A percentile compares a stretch with the other conserved stretches of the same genome.
phyloP scores from a whole-genome alignment of 352 stramenopile species.

The Peronospora destructor region DNA sequence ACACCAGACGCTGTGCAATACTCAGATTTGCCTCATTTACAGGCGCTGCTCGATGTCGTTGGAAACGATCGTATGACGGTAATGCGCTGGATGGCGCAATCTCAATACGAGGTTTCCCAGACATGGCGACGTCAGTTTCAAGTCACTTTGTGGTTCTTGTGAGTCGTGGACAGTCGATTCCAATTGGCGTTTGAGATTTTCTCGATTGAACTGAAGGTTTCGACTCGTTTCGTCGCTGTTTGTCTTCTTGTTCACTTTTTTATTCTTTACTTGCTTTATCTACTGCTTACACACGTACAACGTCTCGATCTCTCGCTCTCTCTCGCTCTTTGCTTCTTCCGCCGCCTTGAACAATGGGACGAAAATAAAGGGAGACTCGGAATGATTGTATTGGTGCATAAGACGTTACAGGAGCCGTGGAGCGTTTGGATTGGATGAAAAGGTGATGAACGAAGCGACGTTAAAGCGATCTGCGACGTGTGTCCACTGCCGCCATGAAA shows the following conservation, averaged over 20 bases:
- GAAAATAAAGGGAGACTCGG: conserved; percentile 9
- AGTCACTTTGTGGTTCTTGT: too few relatives aligned
- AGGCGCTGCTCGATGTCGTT: conserved; percentile 43
- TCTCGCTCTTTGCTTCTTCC: conserved; percentile 4
- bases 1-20: conserved; percentile 74
- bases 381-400: conserved; percentile 2
- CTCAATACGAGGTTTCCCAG: conserved; percentile 46
- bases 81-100: conserved; percentile 59
- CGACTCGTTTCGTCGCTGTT: too few relatives aligned
- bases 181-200: conserved; percentile 13
- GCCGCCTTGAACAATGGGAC: conserved; percentile 10
- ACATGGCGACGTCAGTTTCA: conserved; percentile 22
- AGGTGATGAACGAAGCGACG: not conserved
- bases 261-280: too few relatives aligned
- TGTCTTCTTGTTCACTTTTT: too few relatives aligned
- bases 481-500: not conserved
- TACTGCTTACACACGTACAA: too few relatives aligned
- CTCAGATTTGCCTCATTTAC: conserved; percentile 60
- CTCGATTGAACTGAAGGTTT: too few relatives aligned
- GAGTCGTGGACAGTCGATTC: conserved; percentile 2
- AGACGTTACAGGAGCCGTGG: not conserved
- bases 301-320: too few relatives aligned
- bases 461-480: conserved; percentile 5
- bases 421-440: conserved; percentile 14
- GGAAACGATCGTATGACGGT: conserved; percentile 77